Evolutionary conservation across 495 filamentous ascomycete species (phyloP), one percentile per base, ranked within the genome.

Genomic region (Hypoxylon crocopeplum): DNA sequence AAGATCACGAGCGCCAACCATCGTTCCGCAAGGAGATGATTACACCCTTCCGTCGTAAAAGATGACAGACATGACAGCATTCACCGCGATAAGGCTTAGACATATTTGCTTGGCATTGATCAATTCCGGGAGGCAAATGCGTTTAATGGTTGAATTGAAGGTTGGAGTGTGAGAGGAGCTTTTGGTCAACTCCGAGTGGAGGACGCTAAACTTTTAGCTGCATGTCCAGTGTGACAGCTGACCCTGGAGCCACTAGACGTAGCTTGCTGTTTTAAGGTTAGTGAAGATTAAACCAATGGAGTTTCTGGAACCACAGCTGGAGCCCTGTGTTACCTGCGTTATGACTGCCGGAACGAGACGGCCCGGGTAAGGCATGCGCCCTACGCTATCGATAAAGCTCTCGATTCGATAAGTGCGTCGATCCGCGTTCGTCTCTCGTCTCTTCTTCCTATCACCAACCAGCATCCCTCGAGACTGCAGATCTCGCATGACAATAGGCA

Each of bases 381-480:
- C 32, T 54, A 59, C 21, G 54, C 21, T 64, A 64, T 64, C 60
- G 60, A 64, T 64, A 64, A 64, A 50, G 54, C 54, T 59, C 30
- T 29, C 22, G 27, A 41, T 32, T 39, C 46, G 42, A 51, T 46
- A 50, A 52, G 39, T 34, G 8, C 38, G 52, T 41, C 32, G 16
- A 48, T 48, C 41, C 34, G 12, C 39, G 30, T 10, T 7, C 38
- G 1, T 53, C 37, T 25, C 6, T 47, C 19, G 33, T 29, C 27
- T 55, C 46, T 45, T 46, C 51, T 47, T 45, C 54, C 33, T 32
- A 59, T 63, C 54, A 59, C 56, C 60, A 49, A 55, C 38, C 19
- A 20, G 22, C 32, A 49, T 41, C 44, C 6, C 24, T 37, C 32
- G 22, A 47, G 29, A 17, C 17, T 33, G 24, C 44, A 55, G 44